Evolutionary conservation across 2,329 filamentous ascomycete genomes (phyloP).

Genomic region (Aureobasidium sp.): DNA sequence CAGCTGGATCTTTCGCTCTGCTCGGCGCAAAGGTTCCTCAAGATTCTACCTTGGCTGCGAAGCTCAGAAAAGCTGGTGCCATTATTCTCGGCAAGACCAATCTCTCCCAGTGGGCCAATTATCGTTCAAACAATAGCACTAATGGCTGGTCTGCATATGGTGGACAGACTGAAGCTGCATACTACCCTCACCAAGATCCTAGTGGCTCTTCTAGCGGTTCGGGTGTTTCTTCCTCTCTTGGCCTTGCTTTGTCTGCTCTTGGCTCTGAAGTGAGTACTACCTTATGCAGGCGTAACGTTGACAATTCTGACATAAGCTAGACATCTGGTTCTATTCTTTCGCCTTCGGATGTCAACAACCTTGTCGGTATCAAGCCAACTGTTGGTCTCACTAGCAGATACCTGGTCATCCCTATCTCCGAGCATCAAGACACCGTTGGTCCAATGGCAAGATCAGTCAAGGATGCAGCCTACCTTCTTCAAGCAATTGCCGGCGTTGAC

Average conservation of each 20-base stretch:
- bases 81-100: slow-evolving; percentile 62
- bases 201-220: slow-evolving; percentile 56
- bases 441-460: slow-evolving; percentile 54
- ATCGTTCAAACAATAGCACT: slow-evolving; percentile 48
- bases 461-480: slow-evolving; percentile 51
- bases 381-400: slow-evolving; percentile 57
- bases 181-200: slow-evolving; percentile 56
- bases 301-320: slow-evolving; percentile 21
- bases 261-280: slow-evolving; percentile 47
- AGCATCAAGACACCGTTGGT: slow-evolving; percentile 51
- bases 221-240: slow-evolving; percentile 53
- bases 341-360: slow-evolving; percentile 50
- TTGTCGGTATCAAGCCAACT: slow-evolving; percentile 62
- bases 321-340: slow-evolving; percentile 58
- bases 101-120: slow-evolving; percentile 60
- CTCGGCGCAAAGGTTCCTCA: slow-evolving; percentile 50
- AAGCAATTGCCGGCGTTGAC: slow-evolving; percentile 52
- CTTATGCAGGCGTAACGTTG: background rate
- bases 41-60: slow-evolving; percentile 54
- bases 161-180: slow-evolving; percentile 56
- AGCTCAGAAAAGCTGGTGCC: slow-evolving; percentile 54
- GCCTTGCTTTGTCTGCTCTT: slow-evolving; percentile 51
- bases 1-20: slow-evolving; percentile 57
- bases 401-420: slow-evolving; percentile 58
- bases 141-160: slow-evolving; percentile 61